Evolutionary conservation across 495 filamentous ascomycete species (phyloP), one percentile per base, ranked within the genome.

Genomic region (Annulohypoxylon moriforme): DNA sequence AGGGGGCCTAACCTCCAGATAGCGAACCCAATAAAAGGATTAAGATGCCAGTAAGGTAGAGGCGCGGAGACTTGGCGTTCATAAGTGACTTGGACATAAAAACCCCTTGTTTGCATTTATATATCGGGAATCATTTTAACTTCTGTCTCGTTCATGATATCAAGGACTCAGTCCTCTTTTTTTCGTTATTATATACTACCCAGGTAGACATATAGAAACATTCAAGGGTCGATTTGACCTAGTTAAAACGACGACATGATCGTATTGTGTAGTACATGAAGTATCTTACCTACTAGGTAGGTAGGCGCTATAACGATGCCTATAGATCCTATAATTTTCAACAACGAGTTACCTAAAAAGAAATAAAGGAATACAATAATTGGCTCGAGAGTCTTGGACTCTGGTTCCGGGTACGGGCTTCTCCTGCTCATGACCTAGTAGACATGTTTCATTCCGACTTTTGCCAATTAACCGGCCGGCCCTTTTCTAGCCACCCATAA

Each of bases 381-480:
- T 72, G 60, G 64, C 20, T 36, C 55, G 25, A 25, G 24, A 18
- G 7, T 5, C 27, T 13, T 66, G 38, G 38, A 29, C 36, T 57
- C 18, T 25, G 18, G 18, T 62, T 58, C 58, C 63, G 42, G 47
- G 6, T 53, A 40, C 53, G 57, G 64, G 60, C 40, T 55, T 58
- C 38, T 34, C 18, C 38, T 44, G 10, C 33, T 8, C 33, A 36
- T 36, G 5, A 10, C 33, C 59, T 63, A 55, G 16, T 22, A 47
- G 55, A 58, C 31, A 65, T 61, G 70, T 73, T 68, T 69, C 66
- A 69, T 73, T 52, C 66, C 61, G 71, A 60, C 33, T 69, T 73
- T 73, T 73, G 71, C 71, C 71, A 69, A 73, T 62, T 69, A 60
- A 66, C 61, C 71, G 38, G 60, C 66, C 71, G 71, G 71, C 57